A percentile compares a stretch with the other conserved stretches of the same genome.
These are phyloP conservation scores for Hyparrhenia diplandra DNA, from an alignment of 176 grass and related monocot genomes.

Conservation along the genomic window DNA sequence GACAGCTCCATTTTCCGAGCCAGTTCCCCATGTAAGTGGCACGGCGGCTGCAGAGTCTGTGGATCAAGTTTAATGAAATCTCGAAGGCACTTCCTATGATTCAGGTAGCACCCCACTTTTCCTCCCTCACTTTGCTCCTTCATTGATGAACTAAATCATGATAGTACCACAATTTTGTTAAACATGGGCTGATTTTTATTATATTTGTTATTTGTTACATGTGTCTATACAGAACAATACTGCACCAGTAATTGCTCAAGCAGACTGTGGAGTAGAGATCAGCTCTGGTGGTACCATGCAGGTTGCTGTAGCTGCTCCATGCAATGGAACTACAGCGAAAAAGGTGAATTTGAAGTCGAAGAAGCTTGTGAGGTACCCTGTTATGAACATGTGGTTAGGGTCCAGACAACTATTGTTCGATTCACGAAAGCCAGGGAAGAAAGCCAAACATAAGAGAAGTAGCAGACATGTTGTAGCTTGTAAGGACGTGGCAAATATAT, in stretches of 20 bases:
- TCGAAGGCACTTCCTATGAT: not conserved
- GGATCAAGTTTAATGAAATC: constrained; percentile 3
- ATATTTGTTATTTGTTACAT: not conserved
- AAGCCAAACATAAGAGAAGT: constrained; percentile 47
- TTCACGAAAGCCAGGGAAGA: constrained; percentile 50
- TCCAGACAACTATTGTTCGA: constrained; percentile 46
- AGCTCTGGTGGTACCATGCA: constrained; percentile 12
- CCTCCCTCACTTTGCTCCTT: not conserved
- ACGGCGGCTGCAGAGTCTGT: not conserved
- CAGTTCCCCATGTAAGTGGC: not conserved
- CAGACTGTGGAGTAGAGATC: not conserved
- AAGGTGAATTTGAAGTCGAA: constrained; percentile 40
- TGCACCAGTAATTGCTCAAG: not conserved
- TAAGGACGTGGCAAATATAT: not conserved
- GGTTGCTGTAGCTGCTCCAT: not conserved
- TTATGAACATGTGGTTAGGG: constrained; percentile 49
- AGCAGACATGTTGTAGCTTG: not conserved
- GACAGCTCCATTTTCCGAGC: constrained; percentile 10
- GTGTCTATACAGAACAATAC: constrained; percentile 13
- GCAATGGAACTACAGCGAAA: constrained; percentile 6
- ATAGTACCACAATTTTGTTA: not conserved
- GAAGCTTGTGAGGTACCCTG: constrained; percentile 52
- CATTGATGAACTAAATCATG: not conserved
- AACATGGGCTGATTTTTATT: not conserved
- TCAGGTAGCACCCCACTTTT: constrained; percentile 6